A percentile compares a stretch with the other conserved stretches of the same genome.
These are phyloP conservation scores for Cyclocybe cylindracea DNA, from an alignment of 768 basidiomycete species.

Conservation along the genomic window DNA sequence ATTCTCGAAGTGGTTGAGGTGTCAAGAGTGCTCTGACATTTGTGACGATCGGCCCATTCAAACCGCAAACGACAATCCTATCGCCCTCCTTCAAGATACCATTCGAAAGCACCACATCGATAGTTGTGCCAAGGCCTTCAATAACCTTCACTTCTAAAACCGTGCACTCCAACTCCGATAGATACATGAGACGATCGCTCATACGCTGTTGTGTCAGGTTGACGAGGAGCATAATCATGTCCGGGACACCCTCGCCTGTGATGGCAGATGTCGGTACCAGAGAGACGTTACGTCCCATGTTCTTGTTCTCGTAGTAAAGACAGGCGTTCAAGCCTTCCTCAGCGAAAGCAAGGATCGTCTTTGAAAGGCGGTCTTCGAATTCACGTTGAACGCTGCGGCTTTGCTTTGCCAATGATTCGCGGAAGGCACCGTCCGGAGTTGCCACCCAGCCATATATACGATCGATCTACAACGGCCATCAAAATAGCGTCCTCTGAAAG, in stretches of 20 bases:
- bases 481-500: background rate
- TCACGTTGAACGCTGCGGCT: constrained; percentile 78
- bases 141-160: constrained; percentile 98
- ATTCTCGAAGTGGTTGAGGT: constrained; percentile 92
- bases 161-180: constrained; percentile 96
- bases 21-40: constrained; percentile 93
- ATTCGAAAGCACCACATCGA: constrained; percentile 95
- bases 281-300: constrained; percentile 89
- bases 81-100: constrained; percentile 92
- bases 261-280: constrained; percentile 97
- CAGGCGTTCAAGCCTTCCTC: constrained; percentile 96
- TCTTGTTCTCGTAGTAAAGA: constrained; percentile 98
- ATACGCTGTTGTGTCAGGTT: constrained; percentile 97
- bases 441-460: constrained; percentile 95
- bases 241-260: constrained; percentile 97
- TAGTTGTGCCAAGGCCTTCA: constrained; percentile 96
- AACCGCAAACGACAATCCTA: constrained; percentile 92
- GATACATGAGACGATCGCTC: constrained; percentile 97
- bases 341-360: constrained; percentile 92
- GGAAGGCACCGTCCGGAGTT: constrained; percentile 91
- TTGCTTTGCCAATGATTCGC: constrained; percentile 86
- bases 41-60: constrained; percentile 96
- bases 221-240: constrained; percentile 98
- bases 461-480: constrained; percentile 69
- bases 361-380: constrained; percentile 85